Base-by-base conservation (phyloP, 2,329 filamentous ascomycete species). In the Pyricularia grisea region DNA sequence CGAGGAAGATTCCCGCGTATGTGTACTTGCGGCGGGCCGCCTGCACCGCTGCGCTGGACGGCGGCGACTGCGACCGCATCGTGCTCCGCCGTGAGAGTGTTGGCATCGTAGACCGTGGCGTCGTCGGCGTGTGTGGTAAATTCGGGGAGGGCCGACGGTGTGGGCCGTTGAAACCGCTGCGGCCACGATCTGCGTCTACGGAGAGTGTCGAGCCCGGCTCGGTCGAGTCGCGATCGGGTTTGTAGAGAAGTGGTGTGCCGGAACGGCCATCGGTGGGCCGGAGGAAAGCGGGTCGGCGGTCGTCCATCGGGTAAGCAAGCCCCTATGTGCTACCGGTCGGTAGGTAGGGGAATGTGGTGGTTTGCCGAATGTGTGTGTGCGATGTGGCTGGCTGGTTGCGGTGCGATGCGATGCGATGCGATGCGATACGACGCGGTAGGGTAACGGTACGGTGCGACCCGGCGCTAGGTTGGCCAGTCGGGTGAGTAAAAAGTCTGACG, bases 21-120 rank as follows among this genome's bases (percentile, higher is more conserved):
- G 91, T 90, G 80, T 99, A 98, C 79, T 93, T 93, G 76, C 88
- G 90, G 76, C 87, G 87, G 50, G 92, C 93, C 63, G 89, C 90
- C 70, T 85, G 80, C 72, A 86, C 85, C 23, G 88, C 73, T 17
- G 66, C 85, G 73, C 86, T 83, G 1, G 83, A 82, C 70, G 88
- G 85, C n/a, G 92, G 92, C 76, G 91, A 94, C 74, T 88, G 85
- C 76, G 92, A 93, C 75, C 91, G 88, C 80, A 97, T 89, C 14
- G 90, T 90, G 61, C 89, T 90, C 69, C 87, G 83, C 69, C 87
- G 83, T 63, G 82, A 81, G 71, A 85, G 79, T 28, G 75, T 73
- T 20, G 81, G 79, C 65, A 77, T 75, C n/a, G 76, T 74, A 11
- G 30, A 17, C 28, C 63, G 67, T 75, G 27, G 80, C 80, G 60